A percentile compares a stretch with the other conserved stretches of the same genome.
These are phyloP conservation scores for Lactarius deliciosus DNA, from an alignment of 768 basidiomycete species.

Conservation along the genomic window DNA sequence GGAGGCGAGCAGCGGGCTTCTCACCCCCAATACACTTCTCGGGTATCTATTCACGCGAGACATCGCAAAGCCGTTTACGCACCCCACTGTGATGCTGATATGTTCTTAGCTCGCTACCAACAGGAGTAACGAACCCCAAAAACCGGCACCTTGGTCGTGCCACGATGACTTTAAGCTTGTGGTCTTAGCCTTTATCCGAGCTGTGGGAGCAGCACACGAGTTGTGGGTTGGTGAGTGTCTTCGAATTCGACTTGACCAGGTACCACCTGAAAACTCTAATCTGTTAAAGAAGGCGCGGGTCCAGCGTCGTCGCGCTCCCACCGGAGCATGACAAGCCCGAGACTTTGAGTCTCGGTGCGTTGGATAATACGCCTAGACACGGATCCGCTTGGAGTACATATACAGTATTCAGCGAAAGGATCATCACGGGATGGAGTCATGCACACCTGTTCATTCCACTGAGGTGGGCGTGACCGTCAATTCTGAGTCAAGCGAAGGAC, in stretches of 20 bases:
- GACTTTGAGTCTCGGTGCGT: not conserved
- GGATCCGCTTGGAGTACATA: not conserved
- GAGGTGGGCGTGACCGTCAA: not conserved
- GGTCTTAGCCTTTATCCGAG: not conserved
- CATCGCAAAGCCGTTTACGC: not conserved
- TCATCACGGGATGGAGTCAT: constrained; percentile 2
- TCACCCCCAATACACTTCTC: not conserved
- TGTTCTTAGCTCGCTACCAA: too few relatives aligned
- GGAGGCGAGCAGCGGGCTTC: not conserved
- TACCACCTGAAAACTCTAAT: not conserved
- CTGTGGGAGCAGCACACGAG: not conserved
- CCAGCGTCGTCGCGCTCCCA: not conserved
- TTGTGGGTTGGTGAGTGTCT: not conserved
- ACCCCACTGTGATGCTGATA: not conserved
- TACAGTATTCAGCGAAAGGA: constrained; percentile 3
- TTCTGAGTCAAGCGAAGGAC: not conserved
- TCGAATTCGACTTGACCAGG: not conserved
- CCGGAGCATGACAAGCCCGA: constrained; percentile 10
- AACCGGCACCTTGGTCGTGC: constrained; percentile 4
- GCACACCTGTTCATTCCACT: not conserved
- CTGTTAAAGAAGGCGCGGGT: not conserved
- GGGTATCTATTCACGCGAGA: not conserved
- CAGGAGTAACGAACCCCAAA: not conserved
- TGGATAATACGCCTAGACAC: not conserved
- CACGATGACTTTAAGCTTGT: not conserved